phyloP scores from a whole-genome alignment of 345 rosid species.

The Rhodamnia rubescens region DNA sequence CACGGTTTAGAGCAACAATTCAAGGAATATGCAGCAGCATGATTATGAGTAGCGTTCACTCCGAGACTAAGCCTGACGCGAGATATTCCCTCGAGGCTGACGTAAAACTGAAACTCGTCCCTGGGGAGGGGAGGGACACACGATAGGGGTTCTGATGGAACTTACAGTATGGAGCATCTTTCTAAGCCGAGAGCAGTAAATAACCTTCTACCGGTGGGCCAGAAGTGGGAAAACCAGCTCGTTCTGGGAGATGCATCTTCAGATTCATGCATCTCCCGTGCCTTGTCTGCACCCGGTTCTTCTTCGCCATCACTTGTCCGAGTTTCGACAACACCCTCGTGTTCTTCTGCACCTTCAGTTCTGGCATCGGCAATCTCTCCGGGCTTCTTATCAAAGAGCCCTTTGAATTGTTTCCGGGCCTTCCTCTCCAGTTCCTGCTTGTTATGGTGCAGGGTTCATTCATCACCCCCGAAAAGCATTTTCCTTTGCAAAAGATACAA shows the following conservation, averaged over 20 bases:
- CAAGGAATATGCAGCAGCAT: not conserved
- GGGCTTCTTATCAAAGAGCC: slow-evolving; percentile 90
- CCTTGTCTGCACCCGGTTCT: slow-evolving; percentile 1
- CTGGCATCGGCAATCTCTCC: slow-evolving; percentile 66
- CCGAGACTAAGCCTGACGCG: not conserved
- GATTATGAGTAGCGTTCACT: not conserved
- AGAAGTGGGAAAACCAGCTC: slow-evolving; percentile 32
- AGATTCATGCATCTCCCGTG: slow-evolving; percentile 9
- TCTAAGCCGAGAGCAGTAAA: slow-evolving; percentile 30
- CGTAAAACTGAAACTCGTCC: not conserved
- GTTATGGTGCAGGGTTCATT: not conserved
- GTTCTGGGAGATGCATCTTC: slow-evolving; percentile 11
- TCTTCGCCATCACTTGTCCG: not conserved
- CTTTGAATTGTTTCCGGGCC: slow-evolving; percentile 83
- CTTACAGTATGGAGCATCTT: slow-evolving; percentile 38
- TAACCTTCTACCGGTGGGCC: slow-evolving; percentile 36
- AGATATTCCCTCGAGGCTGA: not conserved
- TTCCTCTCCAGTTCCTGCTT: slow-evolving; percentile 64
- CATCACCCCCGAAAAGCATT: not conserved
- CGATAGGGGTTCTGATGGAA: not conserved
- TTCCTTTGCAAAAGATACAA: not conserved
- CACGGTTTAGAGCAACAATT: not conserved
- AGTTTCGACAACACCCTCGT: slow-evolving; percentile 3
- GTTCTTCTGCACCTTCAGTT: slow-evolving; percentile 9
- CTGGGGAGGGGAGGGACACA: not conserved